Evolutionary conservation across 1,284 basidiomycete species (phyloP), one percentile per base, ranked within the genome.

Genomic region (Lignosus rhinocerotis): DNA sequence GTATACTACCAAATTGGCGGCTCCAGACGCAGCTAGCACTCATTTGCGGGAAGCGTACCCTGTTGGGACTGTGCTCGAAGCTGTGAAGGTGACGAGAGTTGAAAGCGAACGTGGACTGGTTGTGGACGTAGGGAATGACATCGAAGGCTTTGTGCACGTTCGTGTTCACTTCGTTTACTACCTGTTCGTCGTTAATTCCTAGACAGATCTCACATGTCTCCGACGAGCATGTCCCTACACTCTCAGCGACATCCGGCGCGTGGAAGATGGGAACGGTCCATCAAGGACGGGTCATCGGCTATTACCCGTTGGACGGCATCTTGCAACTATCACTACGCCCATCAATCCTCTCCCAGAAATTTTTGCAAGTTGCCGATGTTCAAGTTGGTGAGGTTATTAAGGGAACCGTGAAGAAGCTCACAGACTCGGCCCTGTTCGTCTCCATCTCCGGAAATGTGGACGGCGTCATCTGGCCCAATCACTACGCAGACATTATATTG

Each of bases 401-500:
- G 76, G 94, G 91, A 3, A 93, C 87, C 0, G 83, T 98, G 60
- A 93, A 92, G 74, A 87, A 84, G 60, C 79, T 98, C 42, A 88
- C 87, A 1, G 88, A 92, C 57, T 82, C 85, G 48, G 90, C 85
- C 0, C 76, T 98, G 38, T 95, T 97, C 66, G 85, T 98, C 38
- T 87, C 90, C 30, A 80, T 98, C 51, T 87, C 90, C 14, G 93
- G 92, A 8, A 92, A 83, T 60, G 86, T 96, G 34, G 94, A 98
- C 68, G 97, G 93, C 39, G 89, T 98, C 32, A 84, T 98, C 32
- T 98, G 94, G 88, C 95, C 96, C 0, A 82, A 87, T 64, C 97
- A 99, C 74, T 99, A 94, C 73, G 93, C 97, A 33, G 96, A 98
- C 71, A 95, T 99, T 68, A 75, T 79, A 36, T 81, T 99, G 65